Conservation (phyloP, 768 basidiomycete genomes). For the Boletus reticulatus region DNA sequence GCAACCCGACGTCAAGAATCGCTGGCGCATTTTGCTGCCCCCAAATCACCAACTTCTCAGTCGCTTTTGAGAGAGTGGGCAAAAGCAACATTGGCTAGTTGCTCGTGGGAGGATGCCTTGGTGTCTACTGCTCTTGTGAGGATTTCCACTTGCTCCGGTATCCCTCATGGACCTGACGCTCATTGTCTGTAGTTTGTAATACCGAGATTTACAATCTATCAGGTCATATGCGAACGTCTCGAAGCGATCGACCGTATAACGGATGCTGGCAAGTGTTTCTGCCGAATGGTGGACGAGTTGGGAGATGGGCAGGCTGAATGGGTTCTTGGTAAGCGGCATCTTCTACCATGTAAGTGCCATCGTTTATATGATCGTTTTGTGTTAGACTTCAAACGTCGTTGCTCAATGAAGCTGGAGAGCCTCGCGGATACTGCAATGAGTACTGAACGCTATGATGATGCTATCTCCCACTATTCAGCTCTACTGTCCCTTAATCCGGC, state of each 20-base stretch:
- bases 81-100: not conserved
- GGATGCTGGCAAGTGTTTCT: not conserved
- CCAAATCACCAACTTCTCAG: not conserved
- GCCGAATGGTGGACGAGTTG: not conserved
- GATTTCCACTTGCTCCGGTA: not conserved
- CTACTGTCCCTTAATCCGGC: not conserved
- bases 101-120: not conserved
- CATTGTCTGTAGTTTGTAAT: not conserved
- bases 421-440: not conserved
- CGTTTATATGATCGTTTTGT: not conserved
- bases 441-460: not conserved
- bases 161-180: not conserved
- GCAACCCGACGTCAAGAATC: not conserved
- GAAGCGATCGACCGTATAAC: not conserved
- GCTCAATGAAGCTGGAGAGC: not conserved
- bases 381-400: not conserved
- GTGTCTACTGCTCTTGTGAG: not conserved
- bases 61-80: not conserved
- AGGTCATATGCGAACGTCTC: not conserved
- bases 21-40: not conserved
- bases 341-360: not conserved
- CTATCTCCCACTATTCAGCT: not conserved
- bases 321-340: not conserved
- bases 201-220: not conserved
- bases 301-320: not conserved